These are phyloP conservation scores for Sporisorium iseilematis-ciliati DNA, from an alignment of 1,284 basidiomycete genomes.

Conservation along the genomic window DNA sequence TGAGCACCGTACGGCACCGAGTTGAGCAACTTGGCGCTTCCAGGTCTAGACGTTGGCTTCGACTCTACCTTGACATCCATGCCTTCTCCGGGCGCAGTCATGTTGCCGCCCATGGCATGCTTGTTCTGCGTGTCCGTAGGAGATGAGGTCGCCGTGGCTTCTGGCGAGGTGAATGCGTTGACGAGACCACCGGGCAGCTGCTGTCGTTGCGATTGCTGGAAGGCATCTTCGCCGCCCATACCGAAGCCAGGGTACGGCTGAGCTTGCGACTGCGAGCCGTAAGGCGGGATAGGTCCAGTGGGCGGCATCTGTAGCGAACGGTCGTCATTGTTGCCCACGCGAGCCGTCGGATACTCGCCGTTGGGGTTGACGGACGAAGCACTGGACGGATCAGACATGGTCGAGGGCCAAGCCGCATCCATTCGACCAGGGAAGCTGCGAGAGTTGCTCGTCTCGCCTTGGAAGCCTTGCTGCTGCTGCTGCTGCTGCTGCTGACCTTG, in stretches of 20 bases:
- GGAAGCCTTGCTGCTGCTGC: slow-evolving; percentile 16
- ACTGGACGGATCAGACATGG: slow-evolving; percentile 5
- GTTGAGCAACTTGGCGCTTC: slow-evolving; percentile 28
- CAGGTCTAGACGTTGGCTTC: slow-evolving; percentile 20
- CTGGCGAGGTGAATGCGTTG: slow-evolving; percentile 40
- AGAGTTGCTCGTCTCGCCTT: slow-evolving; percentile 18
- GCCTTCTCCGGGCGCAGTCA: slow-evolving; percentile 3
- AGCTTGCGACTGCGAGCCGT: slow-evolving; percentile 18
- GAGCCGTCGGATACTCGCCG: slow-evolving; percentile 14
- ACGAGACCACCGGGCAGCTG: slow-evolving; percentile 41
- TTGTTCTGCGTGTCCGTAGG: slow-evolving; percentile 20
- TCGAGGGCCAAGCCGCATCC: slow-evolving; percentile 25
- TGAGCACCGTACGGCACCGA: slow-evolving; percentile 20
- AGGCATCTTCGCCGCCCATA: slow-evolving; percentile 22
- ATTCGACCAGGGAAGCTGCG: slow-evolving; percentile 24
- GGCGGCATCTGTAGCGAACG: slow-evolving; percentile 11
- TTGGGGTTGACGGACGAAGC: slow-evolving; percentile 7
- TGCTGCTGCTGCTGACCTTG: slow-evolving; percentile 29
- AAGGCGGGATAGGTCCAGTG: slow-evolving; percentile 8
- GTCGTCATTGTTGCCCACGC: slow-evolving; percentile 13
- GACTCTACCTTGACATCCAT: slow-evolving; percentile 13
- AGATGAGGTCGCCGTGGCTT: slow-evolving; percentile 24
- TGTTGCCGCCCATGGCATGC: slow-evolving; percentile 8
- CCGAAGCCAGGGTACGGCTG: slow-evolving; percentile 27
- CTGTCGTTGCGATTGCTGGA: slow-evolving; percentile 24